These are phyloP conservation scores for Purshia tridentata DNA, from an alignment of 306 rosid genomes.

Conservation along the genomic window DNA sequence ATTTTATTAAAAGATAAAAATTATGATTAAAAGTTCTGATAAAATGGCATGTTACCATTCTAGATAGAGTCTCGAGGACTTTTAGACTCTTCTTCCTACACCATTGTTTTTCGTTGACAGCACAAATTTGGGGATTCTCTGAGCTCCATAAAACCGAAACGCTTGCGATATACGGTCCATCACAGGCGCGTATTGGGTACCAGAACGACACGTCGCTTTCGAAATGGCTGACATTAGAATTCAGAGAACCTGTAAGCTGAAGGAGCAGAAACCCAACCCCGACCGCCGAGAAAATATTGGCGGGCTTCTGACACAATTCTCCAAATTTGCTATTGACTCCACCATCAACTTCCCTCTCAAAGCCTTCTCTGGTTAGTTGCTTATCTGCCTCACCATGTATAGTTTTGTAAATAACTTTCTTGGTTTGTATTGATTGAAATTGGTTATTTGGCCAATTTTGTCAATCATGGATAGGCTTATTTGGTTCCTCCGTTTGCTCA, in stretches of 20 bases:
- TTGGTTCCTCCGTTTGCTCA: neutral
- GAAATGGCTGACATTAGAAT: slow-evolving; percentile 40
- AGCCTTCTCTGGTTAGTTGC: slow-evolving; percentile 51
- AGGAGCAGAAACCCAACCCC: slow-evolving; percentile 23
- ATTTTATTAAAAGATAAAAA: no score
- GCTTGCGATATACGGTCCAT: neutral
- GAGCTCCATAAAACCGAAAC: neutral
- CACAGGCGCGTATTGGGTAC: neutral
- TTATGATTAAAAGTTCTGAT: no score
- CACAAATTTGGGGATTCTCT: neutral
- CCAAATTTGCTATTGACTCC: slow-evolving; percentile 66
- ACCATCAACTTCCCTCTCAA: slow-evolving; percentile 50
- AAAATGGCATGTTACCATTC: no score
- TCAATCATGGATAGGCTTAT: neutral
- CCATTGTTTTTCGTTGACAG: neutral
- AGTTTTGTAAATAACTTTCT: neutral
- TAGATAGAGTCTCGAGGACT: no score
- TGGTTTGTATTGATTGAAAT: slow-evolving; percentile 2
- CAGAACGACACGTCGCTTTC: neutral
- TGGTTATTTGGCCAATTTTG: neutral
- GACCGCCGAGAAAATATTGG: slow-evolving; percentile 22
- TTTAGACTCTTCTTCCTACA: neutral
- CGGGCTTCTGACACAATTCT: slow-evolving; percentile 43
- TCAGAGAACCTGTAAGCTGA: slow-evolving; percentile 1
- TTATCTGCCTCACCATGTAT: slow-evolving; percentile 7